Evolutionary conservation across 2,329 filamentous ascomycete genomes (phyloP), one percentile per base, ranked within the genome.

Genomic region (Clarireedia monteithiana): DNA sequence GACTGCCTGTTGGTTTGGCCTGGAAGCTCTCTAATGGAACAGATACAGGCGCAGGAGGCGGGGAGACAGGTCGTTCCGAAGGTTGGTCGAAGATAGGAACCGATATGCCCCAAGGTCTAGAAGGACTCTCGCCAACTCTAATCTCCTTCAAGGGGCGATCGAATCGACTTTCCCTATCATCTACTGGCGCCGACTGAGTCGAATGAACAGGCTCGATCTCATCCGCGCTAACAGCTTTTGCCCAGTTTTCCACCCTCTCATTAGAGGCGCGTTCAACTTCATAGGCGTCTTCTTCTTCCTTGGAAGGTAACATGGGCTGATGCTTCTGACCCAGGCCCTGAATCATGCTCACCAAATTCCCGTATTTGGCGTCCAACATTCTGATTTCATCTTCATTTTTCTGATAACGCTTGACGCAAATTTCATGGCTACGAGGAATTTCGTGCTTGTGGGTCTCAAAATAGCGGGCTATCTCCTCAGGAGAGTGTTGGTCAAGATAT

Each of bases 381-480:
- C 84, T 84, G 67, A 95, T 88, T 66, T 91, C 88, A 60, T 88
- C 82, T 64, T 92, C 86, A 66, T 91, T 92, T 70, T 83, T 86
- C 72, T 95, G 89, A 69, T 96, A 96, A 56, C 91, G 83, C 67
- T 88, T 85, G 59, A 97, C 84, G 70, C 92, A 97, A 46, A 96
- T 82, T 69, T 95, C 90, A 72, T 97, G 92, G 69, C 91, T 96
- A 64, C 92, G 83, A 9, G 92, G 92, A 53, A 97, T 81, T 70
- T 96, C 88, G 72, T 97, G 91, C 71, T 96, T 96, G 74, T 96
- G 91, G 52, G 85, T 91, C 70, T 96, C 89, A 67, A 97, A 90
- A 70, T 96, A 97, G 66, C 88, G 83, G 14, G 92, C 92, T 59
- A 97, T 86, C 68, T 96, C 91, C 73, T 96, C 89, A 2, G 92